These are phyloP conservation scores for Myriangium duriaei DNA, from an alignment of 2,329 filamentous ascomycete genomes.

Conservation along the genomic window DNA sequence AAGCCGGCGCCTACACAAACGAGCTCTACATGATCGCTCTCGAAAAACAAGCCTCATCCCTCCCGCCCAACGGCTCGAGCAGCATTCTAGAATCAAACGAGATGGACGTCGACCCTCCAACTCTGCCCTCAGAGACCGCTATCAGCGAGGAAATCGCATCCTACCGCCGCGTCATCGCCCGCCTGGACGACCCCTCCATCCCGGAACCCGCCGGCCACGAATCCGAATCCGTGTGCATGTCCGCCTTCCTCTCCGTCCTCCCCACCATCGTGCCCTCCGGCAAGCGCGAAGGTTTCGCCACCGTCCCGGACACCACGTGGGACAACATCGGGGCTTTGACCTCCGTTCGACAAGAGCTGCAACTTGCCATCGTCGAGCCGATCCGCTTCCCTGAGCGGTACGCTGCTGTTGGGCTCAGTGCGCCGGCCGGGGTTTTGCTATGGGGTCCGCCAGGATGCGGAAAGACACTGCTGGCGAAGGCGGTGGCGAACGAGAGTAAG, in stretches of 20 bases:
- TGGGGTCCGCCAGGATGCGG: slow-evolving; percentile 96
- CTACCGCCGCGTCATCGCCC: slow-evolving; percentile 34
- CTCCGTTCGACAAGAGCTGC: slow-evolving; percentile 66
- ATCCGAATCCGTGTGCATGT: slow-evolving; percentile 46
- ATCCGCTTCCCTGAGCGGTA: slow-evolving; percentile 75
- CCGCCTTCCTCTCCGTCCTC: slow-evolving; percentile 62
- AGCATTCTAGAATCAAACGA: slow-evolving; percentile 14
- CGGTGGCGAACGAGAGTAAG: slow-evolving; percentile 86
- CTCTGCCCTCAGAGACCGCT: slow-evolving; percentile 13
- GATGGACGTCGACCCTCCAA: slow-evolving; percentile 40
- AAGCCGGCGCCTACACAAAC: slow-evolving; percentile 53
- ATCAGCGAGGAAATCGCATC: slow-evolving; percentile 24
- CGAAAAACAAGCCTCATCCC: slow-evolving; percentile 24
- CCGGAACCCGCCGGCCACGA: slow-evolving; percentile 42
- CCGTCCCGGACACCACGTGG: slow-evolving; percentile 89
- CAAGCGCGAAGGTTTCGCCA: slow-evolving; percentile 87
- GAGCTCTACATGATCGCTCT: slow-evolving; percentile 45
- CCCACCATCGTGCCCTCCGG: slow-evolving; percentile 66
- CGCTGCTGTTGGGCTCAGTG: slow-evolving; percentile 61
- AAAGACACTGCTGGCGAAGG: slow-evolving; percentile 91
- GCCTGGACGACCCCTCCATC: slow-evolving; percentile 36
- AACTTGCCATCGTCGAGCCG: slow-evolving; percentile 76
- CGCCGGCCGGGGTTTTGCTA: slow-evolving; percentile 76
- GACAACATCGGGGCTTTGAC: slow-evolving; percentile 76
- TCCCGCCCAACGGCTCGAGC: slow-evolving; percentile 10